Conservation (phyloP, 352 stramenopile species). For the Phytophthora sp. region DNA sequence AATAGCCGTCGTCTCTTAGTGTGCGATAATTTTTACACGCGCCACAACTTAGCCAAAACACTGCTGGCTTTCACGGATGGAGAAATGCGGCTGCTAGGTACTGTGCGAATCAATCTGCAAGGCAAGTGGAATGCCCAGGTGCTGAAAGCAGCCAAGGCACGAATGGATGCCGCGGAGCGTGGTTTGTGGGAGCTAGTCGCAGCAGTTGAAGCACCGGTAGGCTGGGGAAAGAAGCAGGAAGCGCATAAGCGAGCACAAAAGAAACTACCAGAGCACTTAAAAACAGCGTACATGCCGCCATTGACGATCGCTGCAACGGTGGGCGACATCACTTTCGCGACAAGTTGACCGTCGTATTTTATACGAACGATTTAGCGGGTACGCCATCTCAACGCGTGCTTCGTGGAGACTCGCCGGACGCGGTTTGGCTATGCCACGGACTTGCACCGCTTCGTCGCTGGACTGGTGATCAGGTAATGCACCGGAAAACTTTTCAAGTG, state of each 20-base stretch:
- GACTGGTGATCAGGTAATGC: constrained; percentile 6
- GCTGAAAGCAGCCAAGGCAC: neutral
- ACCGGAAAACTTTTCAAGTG: constrained; percentile 11
- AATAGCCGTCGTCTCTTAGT: no score
- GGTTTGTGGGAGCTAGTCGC: constrained; percentile 3
- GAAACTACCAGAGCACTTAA: neutral
- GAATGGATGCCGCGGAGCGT: neutral
- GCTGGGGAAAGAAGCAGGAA: neutral
- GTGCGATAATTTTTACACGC: no score
- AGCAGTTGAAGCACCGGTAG: neutral
- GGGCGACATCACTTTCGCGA: constrained; percentile 10
- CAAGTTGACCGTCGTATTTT: constrained; percentile 11
- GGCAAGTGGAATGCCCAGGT: neutral
- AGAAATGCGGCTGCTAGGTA: constrained; percentile 4
- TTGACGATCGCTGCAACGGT: neutral
- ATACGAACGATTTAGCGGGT: constrained; percentile 14
- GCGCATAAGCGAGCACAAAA: constrained; percentile 2
- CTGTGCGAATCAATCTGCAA: neutral
- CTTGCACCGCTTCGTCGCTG: constrained; percentile 7
- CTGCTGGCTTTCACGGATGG: constrained; percentile 4
- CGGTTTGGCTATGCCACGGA: neutral
- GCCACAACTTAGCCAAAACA: no score
- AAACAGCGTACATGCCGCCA: neutral
- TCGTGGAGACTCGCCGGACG: neutral
- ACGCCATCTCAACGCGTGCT: constrained; percentile 9